Base-by-base conservation (phyloP, 139 green algal genomes). In the Chlamydomonas incerta region DNA sequence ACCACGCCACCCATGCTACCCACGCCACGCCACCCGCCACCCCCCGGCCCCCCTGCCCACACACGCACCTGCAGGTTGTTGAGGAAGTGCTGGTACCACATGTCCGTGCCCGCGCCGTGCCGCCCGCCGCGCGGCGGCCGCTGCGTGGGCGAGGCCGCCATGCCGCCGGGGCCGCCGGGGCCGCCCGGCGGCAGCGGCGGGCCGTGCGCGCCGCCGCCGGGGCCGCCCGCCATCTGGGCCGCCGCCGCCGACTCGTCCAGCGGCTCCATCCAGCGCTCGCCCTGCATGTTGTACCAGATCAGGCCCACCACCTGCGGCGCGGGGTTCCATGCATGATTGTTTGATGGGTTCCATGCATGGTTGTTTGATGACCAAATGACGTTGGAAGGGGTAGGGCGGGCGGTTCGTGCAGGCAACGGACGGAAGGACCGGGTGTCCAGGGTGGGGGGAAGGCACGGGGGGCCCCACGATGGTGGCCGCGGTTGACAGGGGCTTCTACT, bases 231-330 rank as follows among this genome's bases (percentile, higher is more conserved):
- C 47, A 31, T 4, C 31, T 55, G 6, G 50, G 20, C 47, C 18
- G 47, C 47, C n/a, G 70, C 72, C 31, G 70, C 55, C 14, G 37
- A 67, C 23, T 87, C 77, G 50, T 85, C 68, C 52, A 96, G 72
- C 1, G 89, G 88, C 83, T 95, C 93, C 34, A 95, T 74, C 94
- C 94, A 96, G 4, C 87, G 76, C 88, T 96, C 94, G 29, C 86
- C 86, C 62, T 90, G 83, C 83, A 95, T 88, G 85, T 96, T 95
- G 90, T 94, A 94, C 89, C 91, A 95, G 83, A 93, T 92, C 15
- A 96, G 74, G 41, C 94, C 94, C 21, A 94, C 89, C 18, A 94
- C 87, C 55, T 86, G 85, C 72, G 92, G 66, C 29, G n/a, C 63
- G 9, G n/a, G n/a, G n/a, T n/a, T n/a, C n/a, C n/a, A n/a, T n/a